Evolutionary conservation across 495 filamentous ascomycete species (phyloP), one percentile per base, ranked within the genome.

Genomic region (Tuber aestivum): DNA sequence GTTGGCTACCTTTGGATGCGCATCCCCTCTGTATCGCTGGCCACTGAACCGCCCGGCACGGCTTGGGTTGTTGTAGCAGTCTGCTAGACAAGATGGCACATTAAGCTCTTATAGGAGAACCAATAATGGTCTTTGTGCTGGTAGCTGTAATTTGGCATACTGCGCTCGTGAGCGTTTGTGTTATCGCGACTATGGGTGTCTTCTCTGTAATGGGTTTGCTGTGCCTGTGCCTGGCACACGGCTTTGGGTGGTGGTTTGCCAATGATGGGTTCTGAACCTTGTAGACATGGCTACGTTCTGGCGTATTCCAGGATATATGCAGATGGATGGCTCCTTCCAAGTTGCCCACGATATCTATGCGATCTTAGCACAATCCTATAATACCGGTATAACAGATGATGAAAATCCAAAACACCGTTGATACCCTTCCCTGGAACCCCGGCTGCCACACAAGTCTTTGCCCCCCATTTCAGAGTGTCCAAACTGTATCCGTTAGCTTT

Each of bases 1-100:
- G 41, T 9, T 21, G 48, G 0, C n/a, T 50, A 75, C 74, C 74
- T 75, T 45, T n/a, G 74, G 74, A 21, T 71, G 74, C 18, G 41
- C 32, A 41, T 75, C 74, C 2, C 35, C 74, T 40, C 41, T 71
- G 44, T 75, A 75, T 37, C 45, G 50, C 10, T 37, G 44, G 8
- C 50, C 74, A 10, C n/a, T 75, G 37, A 75, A 75, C 44, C 44
- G 50, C 69, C 74, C 74, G 20, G 69, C 74, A 21, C 32, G 48
- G 3, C 23, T 50, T 18, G 69, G 69, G 20, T 75, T 71, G 6
- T 75, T 70, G 41, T 75, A 75, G 45, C 74, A 71, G n/a, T 27
- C 71, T 21, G 69, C 37, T 20, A 75, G 69, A n/a, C 74, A 75
- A n/a, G 74, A 23, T 14, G 74, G 74, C 18, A 44, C 74, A 2